Evolutionary conservation across 2,329 filamentous ascomycete genomes (phyloP).

Genomic region (Penicillium olsonii): DNA sequence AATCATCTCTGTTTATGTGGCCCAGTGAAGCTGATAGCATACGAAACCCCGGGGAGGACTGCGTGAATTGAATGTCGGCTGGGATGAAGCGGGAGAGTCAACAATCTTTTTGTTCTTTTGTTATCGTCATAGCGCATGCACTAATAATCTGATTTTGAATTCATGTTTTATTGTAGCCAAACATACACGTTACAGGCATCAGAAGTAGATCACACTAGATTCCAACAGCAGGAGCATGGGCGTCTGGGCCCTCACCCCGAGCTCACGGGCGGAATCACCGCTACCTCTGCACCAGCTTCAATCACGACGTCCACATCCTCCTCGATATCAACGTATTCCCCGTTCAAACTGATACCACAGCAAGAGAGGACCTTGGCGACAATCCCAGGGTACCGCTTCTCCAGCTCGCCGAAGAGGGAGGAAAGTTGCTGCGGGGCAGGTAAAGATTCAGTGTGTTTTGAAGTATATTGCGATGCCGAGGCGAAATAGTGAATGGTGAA

Average conservation of each 20-base stretch:
- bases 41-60: too few species aligned
- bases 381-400: constrained; percentile 45
- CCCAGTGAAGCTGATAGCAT: too few species aligned
- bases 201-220: constrained; percentile 30
- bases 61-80: too few species aligned
- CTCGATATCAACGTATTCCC: constrained; percentile 47
- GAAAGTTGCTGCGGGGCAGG: constrained; percentile 44
- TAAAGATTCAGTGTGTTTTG: constrained; percentile 42
- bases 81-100: background rate
- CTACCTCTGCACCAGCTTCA: constrained; percentile 44
- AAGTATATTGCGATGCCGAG: constrained; percentile 43
- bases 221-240: too few species aligned
- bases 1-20: background rate
- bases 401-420: constrained; percentile 40
- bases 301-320: constrained; percentile 32
- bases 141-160: constrained; percentile 9
- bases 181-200: constrained; percentile 3
- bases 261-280: constrained; percentile 51
- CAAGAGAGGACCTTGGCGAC: constrained; percentile 39
- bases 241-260: constrained; percentile 37
- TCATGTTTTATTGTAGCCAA: too few species aligned
- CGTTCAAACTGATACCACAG: constrained; percentile 45
- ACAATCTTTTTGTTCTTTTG: background rate
- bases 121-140: background rate
- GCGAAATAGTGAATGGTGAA: constrained; percentile 52